phyloP scores from a whole-genome alignment of 345 rosid genomes.

The Brassica juncea region DNA sequence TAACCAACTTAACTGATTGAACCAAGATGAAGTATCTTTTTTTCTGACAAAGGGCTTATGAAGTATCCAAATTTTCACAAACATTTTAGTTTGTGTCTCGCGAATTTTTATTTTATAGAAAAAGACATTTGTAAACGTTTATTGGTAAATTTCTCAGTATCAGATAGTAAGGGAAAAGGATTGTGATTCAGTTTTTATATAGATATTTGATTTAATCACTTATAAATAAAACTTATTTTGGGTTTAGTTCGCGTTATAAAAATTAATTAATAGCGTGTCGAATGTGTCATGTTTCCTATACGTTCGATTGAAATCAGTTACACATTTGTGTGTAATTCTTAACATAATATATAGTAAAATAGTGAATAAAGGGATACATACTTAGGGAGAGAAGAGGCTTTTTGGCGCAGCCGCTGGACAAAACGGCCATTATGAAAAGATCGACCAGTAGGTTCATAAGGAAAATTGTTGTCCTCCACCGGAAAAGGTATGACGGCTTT shows the following conservation, averaged over 20 bases:
- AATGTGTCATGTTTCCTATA: background rate
- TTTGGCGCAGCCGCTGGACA: conserved; percentile 37
- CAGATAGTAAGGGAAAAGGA: background rate
- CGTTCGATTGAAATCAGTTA: background rate
- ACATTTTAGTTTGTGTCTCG: background rate
- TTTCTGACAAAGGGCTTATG: background rate
- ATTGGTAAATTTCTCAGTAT: background rate
- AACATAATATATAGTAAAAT: background rate
- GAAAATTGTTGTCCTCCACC: conserved; percentile 23
- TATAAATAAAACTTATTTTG: background rate
- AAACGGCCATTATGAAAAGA: conserved; percentile 41
- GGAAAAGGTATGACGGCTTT: conserved; percentile 11
- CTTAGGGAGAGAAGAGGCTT: conserved; percentile 43
- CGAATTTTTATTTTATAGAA: background rate
- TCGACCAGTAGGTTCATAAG: conserved; percentile 30
- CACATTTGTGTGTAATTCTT: background rate
- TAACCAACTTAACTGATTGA: background rate
- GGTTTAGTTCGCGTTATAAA: background rate
- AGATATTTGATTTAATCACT: background rate
- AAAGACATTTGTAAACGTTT: background rate
- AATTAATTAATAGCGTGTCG: background rate
- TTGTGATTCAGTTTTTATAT: background rate
- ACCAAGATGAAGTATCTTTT: background rate
- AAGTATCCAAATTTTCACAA: background rate
- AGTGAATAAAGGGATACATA: background rate